Evolutionary conservation across 495 filamentous ascomycete species (phyloP).

Genomic region (Penicillium mononematosum): DNA sequence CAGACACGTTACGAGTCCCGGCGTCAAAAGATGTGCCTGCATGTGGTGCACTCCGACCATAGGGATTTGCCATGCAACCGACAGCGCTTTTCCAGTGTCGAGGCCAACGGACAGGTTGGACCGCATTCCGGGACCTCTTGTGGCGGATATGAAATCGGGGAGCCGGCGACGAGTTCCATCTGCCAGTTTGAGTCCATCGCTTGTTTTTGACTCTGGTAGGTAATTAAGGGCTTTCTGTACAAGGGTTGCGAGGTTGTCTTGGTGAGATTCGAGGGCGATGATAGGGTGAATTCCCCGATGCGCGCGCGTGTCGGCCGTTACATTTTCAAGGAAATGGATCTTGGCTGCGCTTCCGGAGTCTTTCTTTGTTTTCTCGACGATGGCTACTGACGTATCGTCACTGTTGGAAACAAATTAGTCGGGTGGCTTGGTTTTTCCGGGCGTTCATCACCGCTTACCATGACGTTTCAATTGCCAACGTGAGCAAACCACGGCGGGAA

Average conservation of each 20-base stretch:
- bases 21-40: slow-evolving; percentile 92
- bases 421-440: background rate
- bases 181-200: slow-evolving; percentile 18
- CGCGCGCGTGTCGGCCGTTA: slow-evolving; percentile 70
- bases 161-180: slow-evolving; percentile 40
- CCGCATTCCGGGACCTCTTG: slow-evolving; percentile 86
- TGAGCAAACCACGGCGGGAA: slow-evolving; percentile 53
- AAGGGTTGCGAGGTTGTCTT: slow-evolving; percentile 61
- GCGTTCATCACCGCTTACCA: slow-evolving; percentile 48
- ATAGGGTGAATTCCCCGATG: slow-evolving; percentile 79
- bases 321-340: slow-evolving; percentile 76
- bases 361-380: slow-evolving; percentile 60
- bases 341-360: slow-evolving; percentile 37
- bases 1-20: slow-evolving; percentile 71
- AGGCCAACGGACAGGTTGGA: slow-evolving; percentile 71
- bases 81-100: slow-evolving; percentile 84
- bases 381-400: slow-evolving; percentile 91
- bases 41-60: slow-evolving; percentile 90
- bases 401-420: slow-evolving; percentile 38
- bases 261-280: slow-evolving; percentile 69
- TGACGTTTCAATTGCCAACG: slow-evolving; percentile 92
- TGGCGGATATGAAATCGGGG: slow-evolving; percentile 82
- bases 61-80: slow-evolving; percentile 76
- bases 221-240: slow-evolving; percentile 59
- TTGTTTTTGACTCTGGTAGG: slow-evolving; percentile 45